Evolutionary conservation across 2,329 filamentous ascomycete genomes (phyloP).

Genomic region (Neophaeococcomyces aloes): DNA sequence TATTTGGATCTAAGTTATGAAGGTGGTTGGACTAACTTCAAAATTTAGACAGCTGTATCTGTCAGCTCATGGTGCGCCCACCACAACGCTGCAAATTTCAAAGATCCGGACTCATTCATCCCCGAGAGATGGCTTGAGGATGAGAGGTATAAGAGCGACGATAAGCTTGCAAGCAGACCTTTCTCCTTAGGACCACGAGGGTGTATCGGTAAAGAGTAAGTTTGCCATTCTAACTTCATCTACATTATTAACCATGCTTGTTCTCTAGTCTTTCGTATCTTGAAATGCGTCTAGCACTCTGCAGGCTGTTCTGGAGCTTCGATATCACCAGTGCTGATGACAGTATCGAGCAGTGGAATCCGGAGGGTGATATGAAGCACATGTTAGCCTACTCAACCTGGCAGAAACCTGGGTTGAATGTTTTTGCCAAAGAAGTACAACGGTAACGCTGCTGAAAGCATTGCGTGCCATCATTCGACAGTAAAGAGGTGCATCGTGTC

Average conservation of each 20-base stretch:
- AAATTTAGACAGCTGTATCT: slow-evolving; percentile 21
- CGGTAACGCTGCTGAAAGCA: too few species aligned
- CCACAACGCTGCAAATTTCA: slow-evolving; percentile 22
- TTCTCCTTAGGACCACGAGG: neutral
- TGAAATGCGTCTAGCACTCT: slow-evolving; percentile 42
- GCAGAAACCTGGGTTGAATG: slow-evolving; percentile 11
- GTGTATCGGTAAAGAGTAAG: slow-evolving; percentile 24
- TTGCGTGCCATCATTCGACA: too few species aligned
- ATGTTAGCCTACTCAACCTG: slow-evolving; percentile 10
- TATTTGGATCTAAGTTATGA: too few species aligned
- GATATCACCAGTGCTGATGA: slow-evolving; percentile 25
- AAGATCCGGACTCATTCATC: slow-evolving; percentile 14
- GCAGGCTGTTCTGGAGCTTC: slow-evolving; percentile 41
- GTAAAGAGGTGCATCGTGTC: too few species aligned
- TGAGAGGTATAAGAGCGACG: slow-evolving; percentile 1
- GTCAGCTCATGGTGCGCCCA: slow-evolving; percentile 22
- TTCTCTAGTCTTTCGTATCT: slow-evolving; percentile 41
- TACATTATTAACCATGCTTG: too few species aligned
- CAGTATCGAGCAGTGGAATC: slow-evolving; percentile 9
- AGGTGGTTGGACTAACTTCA: too few species aligned
- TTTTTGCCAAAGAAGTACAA: too few species aligned
- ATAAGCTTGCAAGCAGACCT: neutral
- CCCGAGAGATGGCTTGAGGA: slow-evolving; percentile 13
- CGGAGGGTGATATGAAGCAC: slow-evolving; percentile 11
- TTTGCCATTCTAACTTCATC: too few species aligned